Percentiles rank a stretch among this genome's conserved stretches.
These are phyloP conservation scores for Ophiostoma pallidulum DNA, from an alignment of 2,329 filamentous ascomycete species.

Conservation along the genomic window DNA sequence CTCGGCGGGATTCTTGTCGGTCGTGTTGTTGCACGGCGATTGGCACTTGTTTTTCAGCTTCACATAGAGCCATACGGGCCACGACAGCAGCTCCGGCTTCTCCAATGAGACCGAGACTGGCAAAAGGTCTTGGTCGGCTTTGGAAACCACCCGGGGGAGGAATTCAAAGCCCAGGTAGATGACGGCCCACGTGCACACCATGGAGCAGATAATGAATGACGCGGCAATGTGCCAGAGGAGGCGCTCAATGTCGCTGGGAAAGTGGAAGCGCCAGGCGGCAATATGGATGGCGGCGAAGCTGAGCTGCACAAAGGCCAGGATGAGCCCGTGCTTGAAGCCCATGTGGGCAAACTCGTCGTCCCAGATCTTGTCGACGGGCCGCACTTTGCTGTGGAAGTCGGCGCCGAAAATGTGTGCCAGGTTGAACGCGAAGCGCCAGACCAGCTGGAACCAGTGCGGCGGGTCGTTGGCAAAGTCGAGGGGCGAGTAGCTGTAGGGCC, in stretches of 20 bases:
- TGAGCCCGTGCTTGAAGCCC: background rate
- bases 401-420: background rate
- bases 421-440: constrained; percentile 3
- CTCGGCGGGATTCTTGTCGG: too few species aligned
- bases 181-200: too few species aligned
- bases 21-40: too few species aligned
- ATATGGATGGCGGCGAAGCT: background rate
- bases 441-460: constrained; percentile 1
- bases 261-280: constrained; percentile 2
- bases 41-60: too few species aligned
- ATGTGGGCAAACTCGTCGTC: background rate
- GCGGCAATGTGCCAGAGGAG: background rate
- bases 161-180: too few species aligned
- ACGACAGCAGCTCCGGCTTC: too few species aligned
- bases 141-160: too few species aligned
- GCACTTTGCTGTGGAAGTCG: background rate
- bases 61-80: too few species aligned
- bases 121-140: too few species aligned
- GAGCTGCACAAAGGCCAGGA: constrained; percentile 4
- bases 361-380: constrained; percentile 5
- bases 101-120: too few species aligned
- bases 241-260: background rate
- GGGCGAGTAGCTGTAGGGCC: constrained; percentile 1
- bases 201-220: background rate
- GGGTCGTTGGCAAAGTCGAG: background rate